These are phyloP conservation scores for Kuraishia capsulata DNA, from an alignment of 805 yeast genomes.

Conservation along the genomic window DNA sequence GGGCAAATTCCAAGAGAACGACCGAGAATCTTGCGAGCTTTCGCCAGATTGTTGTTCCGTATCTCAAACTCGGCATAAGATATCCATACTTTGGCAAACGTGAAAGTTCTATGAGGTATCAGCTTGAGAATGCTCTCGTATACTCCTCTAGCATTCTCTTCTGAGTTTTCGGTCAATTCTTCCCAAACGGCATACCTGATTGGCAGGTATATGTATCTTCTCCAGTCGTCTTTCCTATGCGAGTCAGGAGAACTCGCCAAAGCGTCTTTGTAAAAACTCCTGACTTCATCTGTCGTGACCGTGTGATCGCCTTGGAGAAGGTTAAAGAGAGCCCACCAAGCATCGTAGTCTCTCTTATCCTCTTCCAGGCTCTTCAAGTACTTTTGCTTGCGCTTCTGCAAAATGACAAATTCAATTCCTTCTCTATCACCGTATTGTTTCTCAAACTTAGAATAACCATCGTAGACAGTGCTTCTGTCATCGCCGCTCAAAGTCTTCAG, in stretches of 20 bases:
- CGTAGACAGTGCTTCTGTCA: slow-evolving; percentile 23
- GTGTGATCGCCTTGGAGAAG: slow-evolving; percentile 32
- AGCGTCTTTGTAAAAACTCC: slow-evolving; percentile 35
- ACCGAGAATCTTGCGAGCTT: slow-evolving; percentile 66
- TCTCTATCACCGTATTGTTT: slow-evolving; percentile 51
- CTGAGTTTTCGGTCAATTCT: slow-evolving; percentile 39
- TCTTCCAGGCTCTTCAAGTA: slow-evolving; percentile 31
- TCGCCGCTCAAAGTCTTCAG: slow-evolving; percentile 33
- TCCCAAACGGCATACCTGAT: slow-evolving; percentile 51
- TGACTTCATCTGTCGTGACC: slow-evolving; percentile 16
- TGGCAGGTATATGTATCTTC: slow-evolving; percentile 64
- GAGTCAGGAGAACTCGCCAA: slow-evolving; percentile 27
- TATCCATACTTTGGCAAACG: slow-evolving; percentile 71
- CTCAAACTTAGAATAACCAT: slow-evolving; percentile 48
- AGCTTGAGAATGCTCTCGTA: slow-evolving; percentile 40
- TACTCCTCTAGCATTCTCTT: slow-evolving; percentile 34
- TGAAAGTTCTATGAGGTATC: slow-evolving; percentile 52
- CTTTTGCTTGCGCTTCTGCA: slow-evolving; percentile 41
- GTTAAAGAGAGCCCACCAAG: slow-evolving; percentile 74
- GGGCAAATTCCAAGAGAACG: slow-evolving; percentile 61
- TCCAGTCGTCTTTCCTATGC: slow-evolving; percentile 41
- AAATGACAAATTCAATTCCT: slow-evolving; percentile 42
- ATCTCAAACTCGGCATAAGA: slow-evolving; percentile 64
- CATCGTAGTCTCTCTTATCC: slow-evolving; percentile 54
- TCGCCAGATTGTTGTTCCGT: slow-evolving; percentile 39